Evolutionary conservation across 1,284 basidiomycete genomes (phyloP), one percentile per base, ranked within the genome.

Genomic region (Cutaneotrichosporon sp.): DNA sequence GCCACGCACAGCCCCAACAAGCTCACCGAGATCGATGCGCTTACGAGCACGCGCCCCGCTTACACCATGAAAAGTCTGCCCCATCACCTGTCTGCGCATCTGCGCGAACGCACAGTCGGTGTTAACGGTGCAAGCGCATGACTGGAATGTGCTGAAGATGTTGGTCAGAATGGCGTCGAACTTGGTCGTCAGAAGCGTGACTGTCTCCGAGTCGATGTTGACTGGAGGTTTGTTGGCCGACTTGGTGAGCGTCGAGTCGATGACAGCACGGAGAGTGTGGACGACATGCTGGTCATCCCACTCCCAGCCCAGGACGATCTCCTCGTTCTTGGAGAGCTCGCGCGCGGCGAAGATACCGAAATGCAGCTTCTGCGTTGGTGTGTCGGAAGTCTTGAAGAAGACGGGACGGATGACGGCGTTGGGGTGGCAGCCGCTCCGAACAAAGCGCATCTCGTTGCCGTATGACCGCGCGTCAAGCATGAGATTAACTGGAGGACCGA

Each of bases 201-300:
- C 58, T 13, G 67, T 69, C 47, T 68, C 58, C 30, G 63, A 52
- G 21, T 69, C 65, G 53, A 69, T 63, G 38, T 50, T 30, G 22
- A 53, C 47, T 2, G 69, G 73, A 63, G 70, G 73, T 66, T 76
- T 60, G 47, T 26, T 53, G n/a, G 66, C 56, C 9, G 60, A 58
- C 18, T 49, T 64, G 57, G 63, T 65, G 40, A 71, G 68, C 13
- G 71, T 66, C 59, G 75, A 69, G 52, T 74, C 72, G 18, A 70
- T 69, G 30, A 70, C 50, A 34, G 71, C 68, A 56, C 69, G 70
- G 0, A 97, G 81, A 58, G 86, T 83, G 78, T 97, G 95, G 0
- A 97, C 87, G 0, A 90, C 88, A 74, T 93, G 91, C 6, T 88
- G 87, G 72, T 97, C 94, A 71, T 97, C 94, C 95, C 94, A 97